Percentiles rank a stretch among this genome's conserved stretches.
Evolutionary conservation across 306 rosid species (phyloP).

Genomic region (Castanea crenata): DNA sequence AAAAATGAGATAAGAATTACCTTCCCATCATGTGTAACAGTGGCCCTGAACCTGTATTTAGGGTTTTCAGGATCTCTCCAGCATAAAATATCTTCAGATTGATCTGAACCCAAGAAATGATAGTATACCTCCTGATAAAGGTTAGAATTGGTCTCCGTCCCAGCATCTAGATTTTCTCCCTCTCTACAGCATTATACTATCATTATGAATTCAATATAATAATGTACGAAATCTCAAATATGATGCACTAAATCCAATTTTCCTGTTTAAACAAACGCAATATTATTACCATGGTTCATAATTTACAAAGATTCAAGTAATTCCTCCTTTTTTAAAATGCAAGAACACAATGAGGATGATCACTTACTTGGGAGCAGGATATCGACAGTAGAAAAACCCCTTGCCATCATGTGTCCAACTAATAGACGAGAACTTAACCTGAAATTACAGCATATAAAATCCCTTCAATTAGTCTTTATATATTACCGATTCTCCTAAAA

Average conservation of each 20-base stretch:
- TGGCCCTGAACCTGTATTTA: slow-evolving; percentile 52
- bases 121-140: slow-evolving; percentile 76
- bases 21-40: slow-evolving; percentile 84
- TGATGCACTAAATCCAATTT: neutral
- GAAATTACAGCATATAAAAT: slow-evolving; percentile 29
- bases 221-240: slow-evolving; percentile 11
- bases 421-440: slow-evolving; percentile 79
- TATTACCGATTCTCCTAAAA: too few relatives aligned
- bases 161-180: slow-evolving; percentile 66
- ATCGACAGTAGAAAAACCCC: slow-evolving; percentile 90
- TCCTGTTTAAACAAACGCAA: neutral
- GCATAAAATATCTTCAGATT: slow-evolving; percentile 77
- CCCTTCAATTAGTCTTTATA: neutral
- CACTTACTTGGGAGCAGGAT: slow-evolving; percentile 82
- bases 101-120: slow-evolving; percentile 83
- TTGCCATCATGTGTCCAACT: slow-evolving; percentile 87
- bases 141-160: slow-evolving; percentile 80
- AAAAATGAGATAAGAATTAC: slow-evolving; percentile 29
- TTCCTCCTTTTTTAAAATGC: neutral
- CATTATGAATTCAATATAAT: slow-evolving; percentile 12
- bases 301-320: neutral
- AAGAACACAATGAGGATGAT: slow-evolving; percentile 1
- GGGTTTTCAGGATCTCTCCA: slow-evolving; percentile 88
- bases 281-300: neutral
- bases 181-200: slow-evolving; percentile 46